Evolutionary conservation across 805 yeast genomes (phyloP), one percentile per base, ranked within the genome.

Genomic region (Maudiozyma saulgeensis): DNA sequence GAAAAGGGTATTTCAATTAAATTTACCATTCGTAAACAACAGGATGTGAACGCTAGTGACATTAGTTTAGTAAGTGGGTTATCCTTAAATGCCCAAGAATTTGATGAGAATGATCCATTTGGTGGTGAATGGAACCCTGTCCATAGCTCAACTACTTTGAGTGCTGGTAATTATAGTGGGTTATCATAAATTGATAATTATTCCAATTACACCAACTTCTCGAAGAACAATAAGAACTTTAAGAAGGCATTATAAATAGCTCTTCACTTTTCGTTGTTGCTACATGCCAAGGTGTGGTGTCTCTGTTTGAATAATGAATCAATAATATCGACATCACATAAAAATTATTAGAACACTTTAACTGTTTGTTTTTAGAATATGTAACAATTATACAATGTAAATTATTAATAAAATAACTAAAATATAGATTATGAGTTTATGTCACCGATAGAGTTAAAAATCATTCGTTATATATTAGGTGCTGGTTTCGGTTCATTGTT

Each of bases 1-100:
- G 80, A 80, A 15, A 73, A 80, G 31, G 96, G 96, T 40, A 80
- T 87, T 46, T 84, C 81, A 58, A 69, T 84, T 42, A 79, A 82
- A 63, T 86, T 84, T 61, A 68, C 73, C n/a, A 65, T 78, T 45
- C 67, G 68, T 49, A 60, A 56, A 41, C 51, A 54, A 25, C 49
- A 54, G 12, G 48, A 49, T 16, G 44, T 47, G 15, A 48, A 50
- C n/a, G 49, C 32, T 39, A 68, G 64, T 52, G 67, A 68, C 32
- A 75, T 81, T 37, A 75, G 76, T 32, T 64, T 73, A 28, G 78
- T 78, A 8, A 66, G 75, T 38, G 68, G 72, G 34, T 61, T 76
- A 38, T 63, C 69, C 28, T 63, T 81, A 43, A 49, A 56, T n/a
- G 53, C 61, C 28, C 71, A 68, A 53, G 66, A 67, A 45, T 54